Base-by-base conservation (phyloP, 148 eudicot genomes). In the Rhododendron henanense region DNA sequence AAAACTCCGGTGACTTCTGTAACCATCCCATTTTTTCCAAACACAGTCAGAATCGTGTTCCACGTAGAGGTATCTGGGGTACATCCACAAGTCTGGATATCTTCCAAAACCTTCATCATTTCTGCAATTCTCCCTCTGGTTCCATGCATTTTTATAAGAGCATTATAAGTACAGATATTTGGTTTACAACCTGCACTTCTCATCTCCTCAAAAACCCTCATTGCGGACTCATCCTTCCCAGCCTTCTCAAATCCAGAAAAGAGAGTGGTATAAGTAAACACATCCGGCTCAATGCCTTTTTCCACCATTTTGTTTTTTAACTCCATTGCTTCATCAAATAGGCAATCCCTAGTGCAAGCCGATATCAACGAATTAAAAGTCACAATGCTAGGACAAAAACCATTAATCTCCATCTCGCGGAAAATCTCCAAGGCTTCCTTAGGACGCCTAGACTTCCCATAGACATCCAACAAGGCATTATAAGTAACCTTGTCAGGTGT, bases 161-260 rank as follows among this genome's bases (percentile, higher is more conserved):
- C 91, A 73, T 96, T 96, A 82, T 92, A 96, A 61, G 99, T 96
- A 89, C 97, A 95, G 14, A 94, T 92, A 87, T 95, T 95, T 1
- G 97, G 99, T 57, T 86, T 93, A 85, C 97, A 94, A 74, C 98
- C 94, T 21, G 89, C 88, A 85, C 28, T 83, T 81, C 88, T 93
- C 99, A 96, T 96, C 89, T 96, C 99, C 87, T 94, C 91, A 74
- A 92, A 94, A 80, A 95, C 93, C 90, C 90, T 89, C 96, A 95
- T 93, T 14, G 99, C 99, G 28, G 91, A 90, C 85, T 95, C 96
- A 88, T 95, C 99, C 87, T 94, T 94, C 67, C 99, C 99, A 53
- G 97, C 93, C 89, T 90, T 96, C 87, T 95, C 98, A 90, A 93
- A 96, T 37, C 99, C 98, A 16, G 99, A 96, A 63, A 96, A 92